These are phyloP conservation scores for Colletotrichum sp. DNA, from an alignment of 2,329 filamentous ascomycete species.

Conservation along the genomic window DNA sequence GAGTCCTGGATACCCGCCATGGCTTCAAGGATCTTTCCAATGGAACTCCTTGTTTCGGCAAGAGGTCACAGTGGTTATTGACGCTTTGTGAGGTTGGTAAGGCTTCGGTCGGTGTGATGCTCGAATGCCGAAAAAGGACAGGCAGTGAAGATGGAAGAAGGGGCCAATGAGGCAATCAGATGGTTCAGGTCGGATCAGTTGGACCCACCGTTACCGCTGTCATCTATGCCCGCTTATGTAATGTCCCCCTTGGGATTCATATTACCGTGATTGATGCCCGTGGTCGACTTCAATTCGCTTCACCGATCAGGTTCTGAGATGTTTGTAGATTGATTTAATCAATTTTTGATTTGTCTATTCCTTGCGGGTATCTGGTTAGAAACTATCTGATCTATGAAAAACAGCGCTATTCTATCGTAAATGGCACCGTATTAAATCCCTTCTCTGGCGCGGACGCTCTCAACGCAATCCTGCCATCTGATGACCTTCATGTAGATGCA, in stretches of 20 bases:
- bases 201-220: background rate
- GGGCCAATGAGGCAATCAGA: background rate
- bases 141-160: rapidly evolving
- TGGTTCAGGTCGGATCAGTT: rapidly evolving
- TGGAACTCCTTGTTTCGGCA: background rate
- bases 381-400: background rate
- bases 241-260: background rate
- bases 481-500: conserved; percentile 35
- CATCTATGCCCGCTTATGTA: background rate
- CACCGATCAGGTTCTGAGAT: background rate
- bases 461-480: conserved; percentile 34
- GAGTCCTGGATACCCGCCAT: background rate
- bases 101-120: background rate
- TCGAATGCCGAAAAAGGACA: background rate
- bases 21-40: rapidly evolving
- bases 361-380: background rate
- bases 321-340: background rate
- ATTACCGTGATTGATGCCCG: background rate
- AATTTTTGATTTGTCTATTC: background rate
- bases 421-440: background rate
- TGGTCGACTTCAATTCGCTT: background rate
- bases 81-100: background rate
- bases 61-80: background rate
- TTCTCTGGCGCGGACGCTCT: conserved; percentile 32
- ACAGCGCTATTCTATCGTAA: background rate